These are phyloP conservation scores for Phragmites australis DNA, from an alignment of 176 grass and related monocot species.

Conservation along the genomic window DNA sequence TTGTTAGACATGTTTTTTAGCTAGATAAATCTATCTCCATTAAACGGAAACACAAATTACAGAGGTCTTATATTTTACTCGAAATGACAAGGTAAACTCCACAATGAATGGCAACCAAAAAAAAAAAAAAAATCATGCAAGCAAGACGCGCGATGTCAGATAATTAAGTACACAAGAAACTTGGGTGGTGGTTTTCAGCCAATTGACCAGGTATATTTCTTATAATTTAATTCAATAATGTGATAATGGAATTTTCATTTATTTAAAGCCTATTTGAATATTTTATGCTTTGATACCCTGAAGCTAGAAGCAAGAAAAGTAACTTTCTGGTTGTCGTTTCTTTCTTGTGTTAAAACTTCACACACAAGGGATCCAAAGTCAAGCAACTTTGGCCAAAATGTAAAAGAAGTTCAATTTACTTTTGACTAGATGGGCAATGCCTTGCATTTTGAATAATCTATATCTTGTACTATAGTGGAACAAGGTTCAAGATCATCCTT, in stretches of 20 bases:
- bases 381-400: neutral
- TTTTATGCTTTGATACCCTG: neutral
- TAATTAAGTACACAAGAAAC: neutral
- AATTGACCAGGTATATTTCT: neutral
- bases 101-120: neutral
- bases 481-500: neutral
- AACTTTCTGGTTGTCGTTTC: slow-evolving; percentile 24
- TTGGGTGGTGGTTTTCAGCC: neutral
- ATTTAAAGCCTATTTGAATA: neutral
- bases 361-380: neutral
- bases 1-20: neutral
- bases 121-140: neutral
- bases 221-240: neutral
- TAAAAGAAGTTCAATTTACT: neutral
- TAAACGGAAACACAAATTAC: neutral
- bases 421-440: neutral
- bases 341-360: neutral
- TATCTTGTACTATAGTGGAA: neutral
- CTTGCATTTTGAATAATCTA: neutral
- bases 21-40: neutral
- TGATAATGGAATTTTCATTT: neutral
- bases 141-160: neutral
- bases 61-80: neutral
- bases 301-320: neutral
- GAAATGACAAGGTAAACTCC: neutral